Conservation (phyloP, 2,329 filamentous ascomycete species). For the Clonostachys rhizophaga region DNA sequence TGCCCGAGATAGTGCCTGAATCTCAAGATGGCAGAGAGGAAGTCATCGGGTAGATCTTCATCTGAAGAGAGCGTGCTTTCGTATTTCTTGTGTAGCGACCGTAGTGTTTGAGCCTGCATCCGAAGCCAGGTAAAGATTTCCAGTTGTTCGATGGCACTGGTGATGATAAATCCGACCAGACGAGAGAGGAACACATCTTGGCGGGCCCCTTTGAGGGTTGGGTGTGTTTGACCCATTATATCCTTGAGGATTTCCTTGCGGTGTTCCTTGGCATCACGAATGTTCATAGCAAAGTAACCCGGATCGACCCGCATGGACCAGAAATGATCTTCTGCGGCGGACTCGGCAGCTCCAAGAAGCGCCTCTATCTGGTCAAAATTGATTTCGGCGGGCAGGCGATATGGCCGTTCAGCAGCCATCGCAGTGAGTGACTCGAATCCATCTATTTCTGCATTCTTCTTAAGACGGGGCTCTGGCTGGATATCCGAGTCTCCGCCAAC, state of each 20-base stretch:
- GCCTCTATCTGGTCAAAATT: constrained; percentile 37
- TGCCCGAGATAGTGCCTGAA: constrained; percentile 29
- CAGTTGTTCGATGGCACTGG: constrained; percentile 23
- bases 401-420: constrained; percentile 45
- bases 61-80: constrained; percentile 2
- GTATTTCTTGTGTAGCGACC: too few species aligned
- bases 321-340: constrained; percentile 45
- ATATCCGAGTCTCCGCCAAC: constrained; percentile 18
- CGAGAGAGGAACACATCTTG: constrained; percentile 28
- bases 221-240: constrained; percentile 18
- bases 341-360: constrained; percentile 33
- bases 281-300: constrained; percentile 41
- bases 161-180: constrained; percentile 24
- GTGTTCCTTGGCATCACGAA: constrained; percentile 41
- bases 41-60: constrained; percentile 21
- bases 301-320: constrained; percentile 55
- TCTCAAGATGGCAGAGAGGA: constrained; percentile 27
- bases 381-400: constrained; percentile 38
- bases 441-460: constrained; percentile 14
- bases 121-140: constrained; percentile 31
- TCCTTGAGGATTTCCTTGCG: constrained; percentile 36
- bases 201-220: constrained; percentile 5
- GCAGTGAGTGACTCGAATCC: constrained; percentile 29
- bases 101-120: constrained; percentile 11
- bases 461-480: constrained; percentile 27